Evolutionary conservation across 2,329 filamentous ascomycete species (phyloP).

Genomic region (Penicillium psychrosexuale): DNA sequence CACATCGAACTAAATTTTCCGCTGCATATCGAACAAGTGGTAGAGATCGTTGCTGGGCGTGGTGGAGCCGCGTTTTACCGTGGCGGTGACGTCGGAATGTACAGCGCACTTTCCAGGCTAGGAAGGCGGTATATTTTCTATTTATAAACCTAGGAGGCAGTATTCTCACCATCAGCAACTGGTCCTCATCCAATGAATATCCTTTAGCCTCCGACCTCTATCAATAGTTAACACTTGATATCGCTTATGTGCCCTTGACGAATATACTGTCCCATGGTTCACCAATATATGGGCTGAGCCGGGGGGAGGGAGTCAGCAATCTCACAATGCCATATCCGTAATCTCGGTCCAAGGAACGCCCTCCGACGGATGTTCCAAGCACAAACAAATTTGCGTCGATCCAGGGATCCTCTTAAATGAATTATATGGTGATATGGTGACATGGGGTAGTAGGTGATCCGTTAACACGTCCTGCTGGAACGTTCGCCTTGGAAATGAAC

Average conservation of each 20-base stretch:
- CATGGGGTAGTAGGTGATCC: conserved; percentile 44
- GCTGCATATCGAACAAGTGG: conserved; percentile 45
- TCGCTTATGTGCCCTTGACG: conserved; percentile 46
- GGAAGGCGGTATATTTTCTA: not conserved
- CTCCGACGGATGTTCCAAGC: conserved; percentile 43
- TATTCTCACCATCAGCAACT: no score
- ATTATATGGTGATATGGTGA: conserved; percentile 44
- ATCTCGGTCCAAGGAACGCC: conserved; percentile 33
- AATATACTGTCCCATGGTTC: conserved; percentile 50
- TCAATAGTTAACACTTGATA: conserved; percentile 29
- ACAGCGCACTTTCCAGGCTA: conserved; percentile 37
- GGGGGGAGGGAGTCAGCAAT: conserved; percentile 44
- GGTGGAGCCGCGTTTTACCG: conserved; percentile 48
- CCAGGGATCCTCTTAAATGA: conserved; percentile 51
- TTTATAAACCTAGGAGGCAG: not conserved
- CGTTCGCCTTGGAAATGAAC: conserved; percentile 48
- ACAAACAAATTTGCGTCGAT: conserved; percentile 44
- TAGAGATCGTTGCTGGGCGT: conserved; percentile 48
- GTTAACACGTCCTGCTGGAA: conserved; percentile 42
- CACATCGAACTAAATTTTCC: conserved; percentile 49
- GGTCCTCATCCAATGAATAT: no score
- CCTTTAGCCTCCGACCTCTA: no score
- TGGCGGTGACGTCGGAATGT: conserved; percentile 46
- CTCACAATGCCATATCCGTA: conserved; percentile 39
- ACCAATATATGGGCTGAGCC: conserved; percentile 48